Evolutionary conservation across 2,329 filamentous ascomycete species (phyloP).

Genomic region (Orbilia oligospora): DNA sequence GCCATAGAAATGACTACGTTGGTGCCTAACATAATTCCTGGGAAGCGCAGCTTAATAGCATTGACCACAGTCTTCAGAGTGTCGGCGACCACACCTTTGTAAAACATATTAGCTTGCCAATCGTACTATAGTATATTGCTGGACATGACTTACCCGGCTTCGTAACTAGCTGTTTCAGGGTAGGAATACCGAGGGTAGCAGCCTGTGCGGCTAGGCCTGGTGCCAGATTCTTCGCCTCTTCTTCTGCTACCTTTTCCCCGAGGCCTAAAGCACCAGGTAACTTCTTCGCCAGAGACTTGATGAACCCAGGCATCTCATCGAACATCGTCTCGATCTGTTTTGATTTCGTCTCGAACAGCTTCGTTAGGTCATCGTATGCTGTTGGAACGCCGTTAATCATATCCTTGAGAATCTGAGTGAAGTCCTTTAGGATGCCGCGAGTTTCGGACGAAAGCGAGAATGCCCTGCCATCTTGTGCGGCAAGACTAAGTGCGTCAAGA

Average conservation of each 20-base stretch:
- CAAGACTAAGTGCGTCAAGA: conserved; percentile 86
- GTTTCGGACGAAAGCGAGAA: conserved; percentile 89
- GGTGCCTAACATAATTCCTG: conserved; percentile 84
- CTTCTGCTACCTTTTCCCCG: conserved; percentile 59
- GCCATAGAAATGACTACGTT: conserved; percentile 93
- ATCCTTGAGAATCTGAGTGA: conserved; percentile 92
- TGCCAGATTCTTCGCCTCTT: conserved; percentile 72
- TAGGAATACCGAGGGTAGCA: conserved; percentile 70
- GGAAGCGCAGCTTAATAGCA: conserved; percentile 88
- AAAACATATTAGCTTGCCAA: not conserved
- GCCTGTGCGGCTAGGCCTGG: conserved; percentile 54
- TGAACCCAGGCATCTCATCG: conserved; percentile 62
- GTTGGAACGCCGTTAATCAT: conserved; percentile 92
- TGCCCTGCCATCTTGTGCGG: conserved; percentile 83
- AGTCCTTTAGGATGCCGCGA: conserved; percentile 82
- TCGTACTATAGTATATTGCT: not conserved
- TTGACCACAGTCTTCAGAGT: conserved; percentile 93
- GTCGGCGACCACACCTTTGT: conserved; percentile 70
- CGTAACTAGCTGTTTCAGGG: conserved; percentile 82
- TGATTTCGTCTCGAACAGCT: conserved; percentile 76
- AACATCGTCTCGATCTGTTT: conserved; percentile 66
- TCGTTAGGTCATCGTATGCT: conserved; percentile 87
- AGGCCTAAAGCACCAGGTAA: conserved; percentile 61
- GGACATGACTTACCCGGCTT: conserved; percentile 83
- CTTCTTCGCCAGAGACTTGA: conserved; percentile 63